phyloP scores from a whole-genome alignment of 805 yeast species.

The Komagataella pseudopastoris region DNA sequence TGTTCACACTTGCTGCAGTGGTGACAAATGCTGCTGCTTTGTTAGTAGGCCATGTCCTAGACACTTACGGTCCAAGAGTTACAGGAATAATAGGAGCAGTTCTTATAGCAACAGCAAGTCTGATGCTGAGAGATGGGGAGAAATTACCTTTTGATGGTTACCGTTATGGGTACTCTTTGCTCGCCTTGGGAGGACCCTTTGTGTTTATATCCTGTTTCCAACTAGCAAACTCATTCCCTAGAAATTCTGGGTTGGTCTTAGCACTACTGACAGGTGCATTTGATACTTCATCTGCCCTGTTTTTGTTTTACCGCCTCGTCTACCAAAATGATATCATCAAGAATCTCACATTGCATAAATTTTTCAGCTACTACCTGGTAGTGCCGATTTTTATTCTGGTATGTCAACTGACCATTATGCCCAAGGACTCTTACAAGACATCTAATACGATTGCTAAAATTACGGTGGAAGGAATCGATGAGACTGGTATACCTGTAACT shows the following conservation, averaged over 20 bases:
- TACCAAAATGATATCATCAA: constrained; percentile 32
- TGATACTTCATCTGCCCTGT: constrained; percentile 85
- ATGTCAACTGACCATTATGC: constrained; percentile 75
- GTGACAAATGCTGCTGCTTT: constrained; percentile 75
- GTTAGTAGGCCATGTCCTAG: constrained; percentile 71
- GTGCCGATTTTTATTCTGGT: constrained; percentile 70
- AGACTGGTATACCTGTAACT: constrained; percentile 45
- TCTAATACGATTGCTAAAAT: constrained; percentile 54
- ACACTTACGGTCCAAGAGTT: constrained; percentile 66
- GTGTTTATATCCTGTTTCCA: constrained; percentile 86
- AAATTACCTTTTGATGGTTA: constrained; percentile 42
- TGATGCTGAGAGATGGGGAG: constrained; percentile 12
- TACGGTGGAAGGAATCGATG: constrained; percentile 63
- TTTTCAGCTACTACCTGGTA: constrained; percentile 52
- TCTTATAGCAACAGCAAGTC: constrained; percentile 43
- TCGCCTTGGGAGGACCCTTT: constrained; percentile 91
- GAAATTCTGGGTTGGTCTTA: constrained; percentile 64
- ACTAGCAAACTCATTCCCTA: constrained; percentile 76
- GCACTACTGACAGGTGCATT: constrained; percentile 89
- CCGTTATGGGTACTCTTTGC: constrained; percentile 53
- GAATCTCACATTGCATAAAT: constrained; percentile 32
- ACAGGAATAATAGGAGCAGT: constrained; percentile 66
- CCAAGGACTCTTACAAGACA: constrained; percentile 60
- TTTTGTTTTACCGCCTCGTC: constrained; percentile 54
- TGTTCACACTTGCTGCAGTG: constrained; percentile 82